Conservation (phyloP, 495 filamentous ascomycete genomes). For the Lasiosphaeria ovina region DNA sequence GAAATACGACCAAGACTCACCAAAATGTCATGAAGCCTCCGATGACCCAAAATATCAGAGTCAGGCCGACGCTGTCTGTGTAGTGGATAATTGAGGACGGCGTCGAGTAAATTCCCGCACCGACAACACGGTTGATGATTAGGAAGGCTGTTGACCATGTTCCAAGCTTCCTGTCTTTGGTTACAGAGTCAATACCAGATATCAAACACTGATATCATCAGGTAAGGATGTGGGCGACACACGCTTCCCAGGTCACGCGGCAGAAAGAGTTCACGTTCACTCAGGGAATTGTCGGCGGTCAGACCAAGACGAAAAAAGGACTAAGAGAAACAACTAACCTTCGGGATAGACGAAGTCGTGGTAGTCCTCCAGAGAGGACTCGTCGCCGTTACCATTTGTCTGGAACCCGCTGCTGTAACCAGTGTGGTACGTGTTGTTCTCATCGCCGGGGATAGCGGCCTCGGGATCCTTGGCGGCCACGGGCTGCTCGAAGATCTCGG, state of each 20-base stretch:
- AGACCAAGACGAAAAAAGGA: not conserved
- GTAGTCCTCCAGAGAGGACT: conserved; percentile 28
- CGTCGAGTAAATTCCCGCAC: conserved; percentile 32
- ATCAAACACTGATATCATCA: not conserved
- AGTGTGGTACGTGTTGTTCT: conserved; percentile 26
- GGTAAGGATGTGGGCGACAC: too few relatives aligned
- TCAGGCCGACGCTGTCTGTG: conserved; percentile 32
- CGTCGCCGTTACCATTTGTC: conserved; percentile 16
- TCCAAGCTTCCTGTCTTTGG: conserved; percentile 32
- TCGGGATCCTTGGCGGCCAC: conserved; percentile 29
- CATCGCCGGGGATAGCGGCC: conserved; percentile 16
- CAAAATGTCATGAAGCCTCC: conserved; percentile 35
- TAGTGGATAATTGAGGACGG: conserved; percentile 26
- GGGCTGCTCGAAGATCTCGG: conserved; percentile 37
- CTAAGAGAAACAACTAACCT: conserved; percentile 20
- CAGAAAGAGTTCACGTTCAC: not conserved
- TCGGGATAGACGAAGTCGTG: conserved; percentile 39
- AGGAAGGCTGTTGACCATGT: conserved; percentile 35
- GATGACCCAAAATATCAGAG: conserved; percentile 33
- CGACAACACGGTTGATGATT: conserved; percentile 36
- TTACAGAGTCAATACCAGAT: not conserved
- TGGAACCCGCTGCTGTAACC: conserved; percentile 22
- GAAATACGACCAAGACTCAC: conserved; percentile 12
- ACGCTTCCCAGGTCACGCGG: not conserved
- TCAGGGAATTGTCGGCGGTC: not conserved